These are phyloP conservation scores for Monoraphidium neglectum DNA, from an alignment of 139 green algal species.

Conservation along the genomic window DNA sequence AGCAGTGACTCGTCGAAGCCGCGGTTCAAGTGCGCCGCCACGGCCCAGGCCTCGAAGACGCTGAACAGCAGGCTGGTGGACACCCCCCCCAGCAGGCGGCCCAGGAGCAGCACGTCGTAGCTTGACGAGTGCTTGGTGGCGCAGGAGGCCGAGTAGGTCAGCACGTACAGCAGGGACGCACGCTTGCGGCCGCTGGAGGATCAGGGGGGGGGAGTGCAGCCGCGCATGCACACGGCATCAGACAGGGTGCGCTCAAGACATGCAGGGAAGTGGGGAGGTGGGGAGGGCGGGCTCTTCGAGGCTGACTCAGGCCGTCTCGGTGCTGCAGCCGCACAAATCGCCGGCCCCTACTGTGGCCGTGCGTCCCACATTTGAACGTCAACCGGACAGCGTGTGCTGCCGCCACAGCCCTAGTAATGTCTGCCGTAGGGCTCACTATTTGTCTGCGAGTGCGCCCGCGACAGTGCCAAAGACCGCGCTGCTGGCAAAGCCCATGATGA, in stretches of 20 bases:
- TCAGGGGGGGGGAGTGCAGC: not conserved
- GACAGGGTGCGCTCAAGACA: no score
- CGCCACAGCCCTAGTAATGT: not conserved
- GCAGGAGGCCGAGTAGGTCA: slow-evolving; percentile 88
- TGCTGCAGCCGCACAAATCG: no score
- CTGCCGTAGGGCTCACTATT: slow-evolving; percentile 59
- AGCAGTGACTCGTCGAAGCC: slow-evolving; percentile 85
- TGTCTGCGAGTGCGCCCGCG: slow-evolving; percentile 92
- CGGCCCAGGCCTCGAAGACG: slow-evolving; percentile 96
- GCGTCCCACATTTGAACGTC: no score
- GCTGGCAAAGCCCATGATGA: slow-evolving; percentile 97
- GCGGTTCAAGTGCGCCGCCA: slow-evolving; percentile 86
- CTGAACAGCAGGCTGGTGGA: slow-evolving; percentile 97
- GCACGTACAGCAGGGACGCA: slow-evolving; percentile 86
- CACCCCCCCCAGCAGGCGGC: slow-evolving; percentile 94
- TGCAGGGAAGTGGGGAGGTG: no score
- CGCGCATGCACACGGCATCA: not conserved
- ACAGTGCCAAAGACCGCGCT: slow-evolving; percentile 98
- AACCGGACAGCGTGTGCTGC: not conserved
- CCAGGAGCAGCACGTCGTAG: slow-evolving; percentile 90
- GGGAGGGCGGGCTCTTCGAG: no score
- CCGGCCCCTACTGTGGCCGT: no score
- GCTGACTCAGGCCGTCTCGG: no score
- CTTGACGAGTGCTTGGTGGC: slow-evolving; percentile 94
- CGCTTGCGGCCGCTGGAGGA: slow-evolving; percentile 84